Percentiles rank a stretch among this genome's conserved stretches.
phyloP scores from a whole-genome alignment of 768 basidiomycete genomes.

The Termitomyces sp. region DNA sequence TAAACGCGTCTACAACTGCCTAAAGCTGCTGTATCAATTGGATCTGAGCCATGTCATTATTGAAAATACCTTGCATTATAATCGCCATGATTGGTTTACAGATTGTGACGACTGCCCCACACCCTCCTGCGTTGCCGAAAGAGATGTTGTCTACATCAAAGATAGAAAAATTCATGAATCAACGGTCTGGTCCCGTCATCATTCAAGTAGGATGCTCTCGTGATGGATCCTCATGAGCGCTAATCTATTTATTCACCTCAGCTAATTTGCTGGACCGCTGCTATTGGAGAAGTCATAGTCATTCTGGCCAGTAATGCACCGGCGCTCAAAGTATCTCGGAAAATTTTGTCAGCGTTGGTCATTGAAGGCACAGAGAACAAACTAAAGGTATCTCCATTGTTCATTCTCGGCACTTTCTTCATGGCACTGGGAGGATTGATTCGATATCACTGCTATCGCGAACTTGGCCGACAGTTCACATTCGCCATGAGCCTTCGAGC shows the following conservation, averaged over 20 bases:
- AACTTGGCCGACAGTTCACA: slow-evolving; percentile 44
- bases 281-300: slow-evolving; percentile 31
- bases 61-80: slow-evolving; percentile 40
- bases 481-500: slow-evolving; percentile 46
- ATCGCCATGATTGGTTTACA: slow-evolving; percentile 39
- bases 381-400: slow-evolving; percentile 25
- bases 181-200: slow-evolving; percentile 24
- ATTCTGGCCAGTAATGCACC: slow-evolving; percentile 28
- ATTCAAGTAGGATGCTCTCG: slow-evolving; percentile 29
- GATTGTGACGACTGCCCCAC: slow-evolving; percentile 40
- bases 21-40: not conserved
- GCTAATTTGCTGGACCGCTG: slow-evolving; percentile 33
- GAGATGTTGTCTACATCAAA: slow-evolving; percentile 29
- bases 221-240: not conserved
- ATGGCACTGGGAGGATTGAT: slow-evolving; percentile 35
- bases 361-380: slow-evolving; percentile 17
- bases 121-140: slow-evolving; percentile 29
- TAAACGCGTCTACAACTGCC: not conserved
- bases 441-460: slow-evolving; percentile 37
- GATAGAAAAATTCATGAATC: slow-evolving; percentile 32
- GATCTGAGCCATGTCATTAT: slow-evolving; percentile 17
- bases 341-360: slow-evolving; percentile 25
- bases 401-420: slow-evolving; percentile 34
- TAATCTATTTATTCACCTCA: slow-evolving; percentile 10
- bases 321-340: slow-evolving; percentile 13